phyloP scores from a whole-genome alignment of 2,329 filamentous ascomycete genomes.

The Botryosphaeria agaves region DNA sequence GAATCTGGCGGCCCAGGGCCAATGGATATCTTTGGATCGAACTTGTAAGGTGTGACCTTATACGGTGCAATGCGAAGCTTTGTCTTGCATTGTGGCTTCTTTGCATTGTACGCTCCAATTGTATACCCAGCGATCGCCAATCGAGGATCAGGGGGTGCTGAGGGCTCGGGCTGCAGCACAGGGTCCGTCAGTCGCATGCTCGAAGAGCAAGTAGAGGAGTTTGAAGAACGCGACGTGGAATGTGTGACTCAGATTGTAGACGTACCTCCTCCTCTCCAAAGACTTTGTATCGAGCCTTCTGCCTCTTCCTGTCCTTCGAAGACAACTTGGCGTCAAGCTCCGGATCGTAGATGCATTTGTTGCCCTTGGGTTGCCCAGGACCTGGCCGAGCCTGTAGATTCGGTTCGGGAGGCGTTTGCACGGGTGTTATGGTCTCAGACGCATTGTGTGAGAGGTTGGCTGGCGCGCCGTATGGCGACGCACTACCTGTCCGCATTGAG shows the following conservation, averaged over 20 bases:
- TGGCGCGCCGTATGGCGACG: conserved; percentile 15
- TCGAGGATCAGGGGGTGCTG: conserved; percentile 66
- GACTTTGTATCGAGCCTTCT: conserved; percentile 32
- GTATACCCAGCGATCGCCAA: conserved; percentile 48
- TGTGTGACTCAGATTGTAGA: too few species aligned
- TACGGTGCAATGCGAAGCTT: conserved; percentile 59
- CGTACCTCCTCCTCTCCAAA: conserved; percentile 29
- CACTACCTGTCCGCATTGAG: conserved; percentile 14
- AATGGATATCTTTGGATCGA: conserved; percentile 68
- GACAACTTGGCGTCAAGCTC: conserved; percentile 39
- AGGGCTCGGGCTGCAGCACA: conserved; percentile 30
- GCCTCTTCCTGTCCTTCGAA: conserved; percentile 35
- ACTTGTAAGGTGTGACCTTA: conserved; percentile 62
- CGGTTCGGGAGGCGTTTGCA: conserved; percentile 23
- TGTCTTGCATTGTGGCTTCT: conserved; percentile 46
- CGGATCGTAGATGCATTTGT: conserved; percentile 44
- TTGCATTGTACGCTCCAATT: conserved; percentile 27
- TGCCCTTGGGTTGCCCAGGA: conserved; percentile 36
- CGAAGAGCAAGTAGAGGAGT: not conserved
- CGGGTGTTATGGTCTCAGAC: conserved; percentile 26
- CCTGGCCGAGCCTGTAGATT: conserved; percentile 30
- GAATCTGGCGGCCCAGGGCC: conserved; percentile 81
- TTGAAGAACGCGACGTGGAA: too few species aligned
- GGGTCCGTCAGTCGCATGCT: not conserved
- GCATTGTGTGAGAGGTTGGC: conserved; percentile 6